Evolutionary conservation across 1,284 basidiomycete species (phyloP).

Genomic region (Ustilago curta): DNA sequence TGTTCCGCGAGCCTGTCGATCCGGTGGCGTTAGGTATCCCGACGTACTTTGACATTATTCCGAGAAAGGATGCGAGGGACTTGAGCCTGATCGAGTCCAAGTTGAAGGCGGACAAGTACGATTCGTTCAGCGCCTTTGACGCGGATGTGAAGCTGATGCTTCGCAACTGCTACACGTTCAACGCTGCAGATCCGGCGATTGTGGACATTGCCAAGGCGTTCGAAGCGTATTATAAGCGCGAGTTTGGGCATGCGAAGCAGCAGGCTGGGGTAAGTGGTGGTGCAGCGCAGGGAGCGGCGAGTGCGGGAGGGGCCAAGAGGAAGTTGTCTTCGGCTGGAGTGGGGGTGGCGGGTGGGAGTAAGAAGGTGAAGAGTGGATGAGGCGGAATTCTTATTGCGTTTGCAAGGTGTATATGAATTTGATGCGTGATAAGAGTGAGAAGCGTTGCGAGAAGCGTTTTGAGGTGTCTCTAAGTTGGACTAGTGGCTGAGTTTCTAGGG

Average conservation of each 20-base stretch:
- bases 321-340: conserved; percentile 10
- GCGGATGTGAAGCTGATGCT: conserved; percentile 87
- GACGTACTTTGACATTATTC: conserved; percentile 84
- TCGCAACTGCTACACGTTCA: conserved; percentile 85
- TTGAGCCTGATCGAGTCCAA: conserved; percentile 83
- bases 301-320: conserved; percentile 11
- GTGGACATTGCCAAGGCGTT: conserved; percentile 71
- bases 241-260: conserved; percentile 47
- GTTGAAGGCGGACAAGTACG: conserved; percentile 85
- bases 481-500: neutral
- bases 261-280: conserved; percentile 27
- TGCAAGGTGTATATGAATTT: neutral
- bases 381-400: neutral
- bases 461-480: neutral
- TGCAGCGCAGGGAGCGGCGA: neutral
- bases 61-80: conserved; percentile 86
- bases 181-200: conserved; percentile 82
- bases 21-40: conserved; percentile 79
- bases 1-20: conserved; percentile 77
- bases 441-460: neutral
- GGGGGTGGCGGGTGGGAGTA: conserved; percentile 11
- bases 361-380: conserved; percentile 39
- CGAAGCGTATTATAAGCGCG: conserved; percentile 67
- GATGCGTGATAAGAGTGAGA: neutral
- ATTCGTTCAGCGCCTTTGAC: conserved; percentile 80